These are phyloP conservation scores for Yamadazyma membranifaciens DNA, from an alignment of 1,139 yeast genomes.

Conservation along the genomic window DNA sequence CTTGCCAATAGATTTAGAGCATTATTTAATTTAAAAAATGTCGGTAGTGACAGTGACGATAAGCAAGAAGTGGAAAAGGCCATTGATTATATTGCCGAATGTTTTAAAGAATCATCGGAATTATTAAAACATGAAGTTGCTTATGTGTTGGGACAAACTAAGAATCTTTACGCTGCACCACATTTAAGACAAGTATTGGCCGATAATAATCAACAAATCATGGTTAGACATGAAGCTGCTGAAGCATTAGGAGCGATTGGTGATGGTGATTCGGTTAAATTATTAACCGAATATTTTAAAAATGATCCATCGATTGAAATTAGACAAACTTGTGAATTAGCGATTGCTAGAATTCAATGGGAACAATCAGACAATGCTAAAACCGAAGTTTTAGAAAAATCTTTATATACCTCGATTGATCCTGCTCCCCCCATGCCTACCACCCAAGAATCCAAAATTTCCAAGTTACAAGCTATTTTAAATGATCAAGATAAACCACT, in stretches of 20 bases:
- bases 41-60: conserved; percentile 63
- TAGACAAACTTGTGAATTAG: conserved; percentile 96
- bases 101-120: conserved; percentile 83
- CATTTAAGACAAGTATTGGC: conserved; percentile 70
- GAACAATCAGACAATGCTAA: conserved; percentile 66
- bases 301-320: conserved; percentile 86
- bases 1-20: conserved; percentile 92
- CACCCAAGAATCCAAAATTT: conserved; percentile 55
- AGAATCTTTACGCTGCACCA: conserved; percentile 75
- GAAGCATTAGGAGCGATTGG: conserved; percentile 98
- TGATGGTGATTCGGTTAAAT: conserved; percentile 67
- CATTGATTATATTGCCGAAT: conserved; percentile 78
- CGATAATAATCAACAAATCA: conserved; percentile 72
- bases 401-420: conserved; percentile 84
- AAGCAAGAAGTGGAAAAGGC: conserved; percentile 58
- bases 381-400: conserved; percentile 68
- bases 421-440: conserved; percentile 96
- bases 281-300: conserved; percentile 60
- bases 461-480: conserved; percentile 62
- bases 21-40: conserved; percentile 80
- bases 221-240: conserved; percentile 99
- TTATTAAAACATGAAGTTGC: conserved; percentile 97
- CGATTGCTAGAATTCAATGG: conserved; percentile 94
- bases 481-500: conserved; percentile 77
- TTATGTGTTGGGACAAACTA: conserved; percentile 96